Evolutionary conservation across 129 eudicot species (phyloP).

Genomic region (Sambucus nigra): DNA sequence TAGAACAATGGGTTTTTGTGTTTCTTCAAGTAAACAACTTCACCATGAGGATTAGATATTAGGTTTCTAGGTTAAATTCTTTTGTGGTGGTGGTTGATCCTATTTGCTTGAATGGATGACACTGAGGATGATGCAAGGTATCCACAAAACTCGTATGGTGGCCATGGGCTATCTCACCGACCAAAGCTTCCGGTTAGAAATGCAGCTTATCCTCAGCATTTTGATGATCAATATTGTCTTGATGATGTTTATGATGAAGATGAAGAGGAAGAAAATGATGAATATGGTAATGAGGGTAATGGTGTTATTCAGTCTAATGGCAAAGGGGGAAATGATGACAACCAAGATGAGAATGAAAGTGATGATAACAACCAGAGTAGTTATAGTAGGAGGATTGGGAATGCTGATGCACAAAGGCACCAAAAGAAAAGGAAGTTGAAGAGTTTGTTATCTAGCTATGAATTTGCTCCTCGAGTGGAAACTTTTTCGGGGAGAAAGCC

Average conservation of each 20-base stretch:
- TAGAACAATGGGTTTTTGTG: no score
- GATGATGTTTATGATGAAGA: slow-evolving; percentile 32
- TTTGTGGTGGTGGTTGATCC: no score
- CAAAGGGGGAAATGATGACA: slow-evolving; percentile 14
- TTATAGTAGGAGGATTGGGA: slow-evolving; percentile 23
- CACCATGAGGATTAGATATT: no score
- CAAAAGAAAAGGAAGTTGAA: slow-evolving; percentile 59
- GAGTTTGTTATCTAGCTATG: slow-evolving; percentile 35
- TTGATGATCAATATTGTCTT: neutral
- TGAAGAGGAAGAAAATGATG: slow-evolving; percentile 35
- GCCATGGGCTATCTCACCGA: slow-evolving; percentile 21
- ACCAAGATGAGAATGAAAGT: slow-evolving; percentile 13
- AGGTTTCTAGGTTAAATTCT: no score
- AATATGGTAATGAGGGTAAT: slow-evolving; percentile 16
- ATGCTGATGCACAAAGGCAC: slow-evolving; percentile 44
- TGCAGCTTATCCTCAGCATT: slow-evolving; percentile 15
- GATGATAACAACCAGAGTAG: slow-evolving; percentile 22
- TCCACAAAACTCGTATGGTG: slow-evolving; percentile 2
- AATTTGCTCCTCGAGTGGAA: slow-evolving; percentile 32
- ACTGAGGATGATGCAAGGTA: slow-evolving; percentile 22
- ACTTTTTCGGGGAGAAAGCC: slow-evolving; percentile 4
- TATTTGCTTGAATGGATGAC: slow-evolving; percentile 34
- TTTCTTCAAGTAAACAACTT: no score
- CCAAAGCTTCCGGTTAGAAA: slow-evolving; percentile 35
- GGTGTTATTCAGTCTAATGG: no score